Evolutionary conservation across 2,329 filamentous ascomycete genomes (phyloP), one percentile per base, ranked within the genome.

Genomic region (Monosporascus sp.): DNA sequence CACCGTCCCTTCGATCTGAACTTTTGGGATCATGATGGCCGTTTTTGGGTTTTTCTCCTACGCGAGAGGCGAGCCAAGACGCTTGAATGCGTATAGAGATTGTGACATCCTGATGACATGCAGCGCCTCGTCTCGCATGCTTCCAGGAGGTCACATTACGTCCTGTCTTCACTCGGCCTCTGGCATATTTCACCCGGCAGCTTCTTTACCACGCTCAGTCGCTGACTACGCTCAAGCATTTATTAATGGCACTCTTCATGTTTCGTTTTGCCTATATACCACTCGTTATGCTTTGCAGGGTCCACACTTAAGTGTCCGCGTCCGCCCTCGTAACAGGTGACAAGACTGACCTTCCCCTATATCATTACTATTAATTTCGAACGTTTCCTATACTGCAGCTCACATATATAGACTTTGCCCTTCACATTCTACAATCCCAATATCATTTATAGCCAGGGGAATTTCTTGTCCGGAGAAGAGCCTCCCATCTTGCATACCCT

Each of bases 401-500:
- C 43, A 46, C 24, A 17, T 46, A 46, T 27, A 46, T 46, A 31
- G 43, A n/a, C 43, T 15, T 15, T 27, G 20, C 15, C 43, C 15
- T 24, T 46, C 43, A 31, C 24, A 31, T 46, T 46, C 31, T 27
- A 22, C 43, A 24, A 46, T 4, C 15, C 22, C 11, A 4, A 14
- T 27, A 46, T 46, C 24, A 9, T 24, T 31, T 24, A 15, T n/a
- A 11, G 24, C 22, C 11, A 25, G 43, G 22, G 22, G 31, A 53
- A 55, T 63, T 67, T 64, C 64, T 63, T 65, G 63, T 52, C 57
- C 62, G 14, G 15, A 46, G 2, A 46, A 9, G 43, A 24, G 15
- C 43, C 24, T 46, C 15, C 24, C 43, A 24, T 46, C 25, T 46
- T 24, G 43, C 25, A 27, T 46, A 46, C 24, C 14, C 14, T 15